phyloP scores from a whole-genome alignment of 2,329 filamentous ascomycete genomes.

The Escovopsis sp. region DNA sequence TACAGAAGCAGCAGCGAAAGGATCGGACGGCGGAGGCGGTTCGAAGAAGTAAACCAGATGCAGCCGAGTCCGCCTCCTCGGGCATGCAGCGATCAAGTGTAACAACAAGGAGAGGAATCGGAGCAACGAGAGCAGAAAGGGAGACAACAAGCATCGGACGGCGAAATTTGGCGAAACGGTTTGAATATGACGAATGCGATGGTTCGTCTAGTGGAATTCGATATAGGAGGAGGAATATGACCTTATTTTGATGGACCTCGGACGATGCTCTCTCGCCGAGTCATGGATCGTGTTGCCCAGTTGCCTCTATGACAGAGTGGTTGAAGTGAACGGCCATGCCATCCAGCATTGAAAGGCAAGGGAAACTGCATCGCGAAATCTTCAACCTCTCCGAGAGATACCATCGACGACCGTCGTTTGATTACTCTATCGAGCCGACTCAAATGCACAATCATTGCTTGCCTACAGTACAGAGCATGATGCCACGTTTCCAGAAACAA shows the following conservation, averaged over 20 bases:
- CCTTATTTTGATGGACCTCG: not conserved
- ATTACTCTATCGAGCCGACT: no score
- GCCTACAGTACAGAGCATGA: no score
- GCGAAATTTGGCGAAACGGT: slow-evolving; percentile 5
- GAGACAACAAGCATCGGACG: not conserved
- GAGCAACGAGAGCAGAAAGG: not conserved
- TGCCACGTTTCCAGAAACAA: no score
- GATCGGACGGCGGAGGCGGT: not conserved
- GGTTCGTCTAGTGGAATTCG: not conserved
- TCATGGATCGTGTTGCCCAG: no score
- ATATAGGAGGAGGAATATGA: not conserved
- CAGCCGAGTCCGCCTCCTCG: not conserved
- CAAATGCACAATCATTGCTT: no score
- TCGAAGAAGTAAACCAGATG: not conserved
- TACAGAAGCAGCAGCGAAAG: not conserved
- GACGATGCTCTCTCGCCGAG: no score
- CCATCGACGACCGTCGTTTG: no score
- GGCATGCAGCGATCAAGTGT: not conserved
- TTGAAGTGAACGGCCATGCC: no score
- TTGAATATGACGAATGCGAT: not conserved
- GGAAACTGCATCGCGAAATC: no score
- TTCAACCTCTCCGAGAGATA: no score
- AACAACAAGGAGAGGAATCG: not conserved
- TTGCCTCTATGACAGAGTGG: no score
- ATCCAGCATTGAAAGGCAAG: no score